Conservation (phyloP, 305 asterid species). For the Galium porrigens region DNA sequence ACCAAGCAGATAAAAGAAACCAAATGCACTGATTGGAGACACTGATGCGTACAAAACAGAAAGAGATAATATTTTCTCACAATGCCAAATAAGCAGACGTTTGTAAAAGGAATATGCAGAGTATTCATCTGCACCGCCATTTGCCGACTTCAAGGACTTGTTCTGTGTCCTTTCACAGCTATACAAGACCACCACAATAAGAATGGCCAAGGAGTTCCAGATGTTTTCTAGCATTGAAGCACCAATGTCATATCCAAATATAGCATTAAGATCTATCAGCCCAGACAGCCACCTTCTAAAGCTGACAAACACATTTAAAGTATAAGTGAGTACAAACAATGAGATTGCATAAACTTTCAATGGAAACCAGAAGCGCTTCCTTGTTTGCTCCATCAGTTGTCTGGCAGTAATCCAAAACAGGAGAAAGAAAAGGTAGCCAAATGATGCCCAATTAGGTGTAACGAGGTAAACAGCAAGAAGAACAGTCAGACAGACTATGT, state of each 20-base stretch:
- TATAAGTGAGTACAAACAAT: constrained; percentile 59
- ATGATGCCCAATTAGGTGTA: constrained; percentile 69
- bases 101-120: constrained; percentile 53
- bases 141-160: constrained; percentile 22
- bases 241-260: constrained; percentile 55
- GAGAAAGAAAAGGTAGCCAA: constrained; percentile 81
- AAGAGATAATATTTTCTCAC: constrained; percentile 66
- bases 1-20: constrained; percentile 75
- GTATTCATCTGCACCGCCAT: constrained; percentile 38
- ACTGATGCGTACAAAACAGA: constrained; percentile 80
- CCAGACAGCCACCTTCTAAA: constrained; percentile 64
- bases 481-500: constrained; percentile 74
- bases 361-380: constrained; percentile 81
- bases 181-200: constrained; percentile 89
- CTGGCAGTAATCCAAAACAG: constrained; percentile 92
- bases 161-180: constrained; percentile 95
- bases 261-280: constrained; percentile 42
- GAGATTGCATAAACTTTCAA: constrained; percentile 62
- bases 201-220: constrained; percentile 76
- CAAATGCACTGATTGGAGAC: constrained; percentile 78
- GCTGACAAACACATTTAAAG: constrained; percentile 63
- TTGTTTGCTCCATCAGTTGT: constrained; percentile 74
- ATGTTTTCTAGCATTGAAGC: constrained; percentile 60
- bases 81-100: constrained; percentile 83
- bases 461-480: constrained; percentile 74